Conservation (phyloP, 495 filamentous ascomycete genomes). For the Talaromyces borbonicus region DNA sequence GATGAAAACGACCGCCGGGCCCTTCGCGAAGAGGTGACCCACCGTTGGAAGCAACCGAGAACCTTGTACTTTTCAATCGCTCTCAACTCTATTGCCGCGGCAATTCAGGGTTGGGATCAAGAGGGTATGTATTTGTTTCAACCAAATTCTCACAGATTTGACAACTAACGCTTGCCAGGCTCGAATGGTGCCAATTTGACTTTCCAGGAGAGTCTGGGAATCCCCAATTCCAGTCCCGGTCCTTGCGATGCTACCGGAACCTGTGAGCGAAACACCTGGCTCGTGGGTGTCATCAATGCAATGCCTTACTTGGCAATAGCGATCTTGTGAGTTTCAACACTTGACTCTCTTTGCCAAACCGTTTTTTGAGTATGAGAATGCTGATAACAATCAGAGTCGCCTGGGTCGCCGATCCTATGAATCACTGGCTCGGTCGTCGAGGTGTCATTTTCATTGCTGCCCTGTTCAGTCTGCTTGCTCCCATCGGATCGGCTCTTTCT, state of each 20-base stretch:
- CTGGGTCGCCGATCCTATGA: constrained; percentile 65
- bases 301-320: constrained; percentile 33
- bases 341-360: neutral
- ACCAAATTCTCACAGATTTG: too few species aligned
- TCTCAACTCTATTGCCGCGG: constrained; percentile 64
- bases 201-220: constrained; percentile 44
- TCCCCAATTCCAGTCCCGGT: constrained; percentile 24
- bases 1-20: constrained; percentile 40
- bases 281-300: constrained; percentile 37
- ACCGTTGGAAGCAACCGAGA: constrained; percentile 56
- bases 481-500: constrained; percentile 56
- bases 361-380: neutral
- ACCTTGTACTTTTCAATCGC: constrained; percentile 57
- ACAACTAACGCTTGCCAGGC: constrained; percentile 26
- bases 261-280: constrained; percentile 28
- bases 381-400: constrained; percentile 37
- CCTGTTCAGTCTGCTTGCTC: constrained; percentile 50
- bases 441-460: constrained; percentile 59
- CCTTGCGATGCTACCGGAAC: constrained; percentile 23
- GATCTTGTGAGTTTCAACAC: constrained; percentile 21
- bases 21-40: constrained; percentile 46
- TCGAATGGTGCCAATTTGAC: constrained; percentile 66
- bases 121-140: constrained; percentile 37
- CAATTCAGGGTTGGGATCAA: constrained; percentile 58
- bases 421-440: constrained; percentile 54